A percentile compares a stretch with the other conserved stretches of the same genome.
Conservation (phyloP, 2,329 filamentous ascomycete species). For the Ceratocystis diversiconidia region DNA sequence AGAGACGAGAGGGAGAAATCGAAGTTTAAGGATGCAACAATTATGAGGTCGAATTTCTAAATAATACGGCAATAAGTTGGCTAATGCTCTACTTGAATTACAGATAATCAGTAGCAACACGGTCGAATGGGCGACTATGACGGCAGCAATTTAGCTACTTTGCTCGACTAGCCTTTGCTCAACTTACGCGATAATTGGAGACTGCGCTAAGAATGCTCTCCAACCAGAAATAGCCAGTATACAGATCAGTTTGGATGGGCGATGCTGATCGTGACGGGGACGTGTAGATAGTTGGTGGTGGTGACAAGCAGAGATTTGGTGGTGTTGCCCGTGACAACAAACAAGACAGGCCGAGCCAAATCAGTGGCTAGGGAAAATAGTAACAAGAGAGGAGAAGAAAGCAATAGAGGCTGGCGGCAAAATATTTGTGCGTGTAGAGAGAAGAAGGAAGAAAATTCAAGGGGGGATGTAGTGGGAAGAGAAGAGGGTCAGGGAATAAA, state of each 20-base stretch:
- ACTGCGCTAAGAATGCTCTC: too few relatives aligned
- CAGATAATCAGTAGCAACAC: too few relatives aligned
- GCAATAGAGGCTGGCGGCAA: neutral
- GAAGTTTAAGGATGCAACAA: neutral
- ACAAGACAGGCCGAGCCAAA: neutral
- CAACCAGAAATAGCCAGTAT: too few relatives aligned
- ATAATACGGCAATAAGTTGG: too few relatives aligned
- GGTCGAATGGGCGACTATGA: too few relatives aligned
- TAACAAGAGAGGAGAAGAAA: neutral
- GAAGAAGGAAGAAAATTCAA: neutral
- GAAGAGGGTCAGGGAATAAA: neutral
- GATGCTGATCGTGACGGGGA: neutral
- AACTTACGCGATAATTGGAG: neutral
- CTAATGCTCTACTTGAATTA: too few relatives aligned
- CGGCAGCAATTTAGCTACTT: neutral
- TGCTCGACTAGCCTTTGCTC: too few relatives aligned
- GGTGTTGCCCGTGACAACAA: slow-evolving; percentile 10
- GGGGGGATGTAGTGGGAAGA: slow-evolving; percentile 9
- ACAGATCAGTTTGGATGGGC: neutral
- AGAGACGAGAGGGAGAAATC: neutral
- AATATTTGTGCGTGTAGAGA: neutral
- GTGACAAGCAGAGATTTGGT: neutral
- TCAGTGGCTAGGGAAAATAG: neutral
- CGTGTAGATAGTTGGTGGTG: neutral
- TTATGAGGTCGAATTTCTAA: too few relatives aligned